Percentiles rank a stretch among this genome's conserved stretches.
Conservation (phyloP, 1,284 basidiomycete genomes). For the Fomitiporia mediterranea region DNA sequence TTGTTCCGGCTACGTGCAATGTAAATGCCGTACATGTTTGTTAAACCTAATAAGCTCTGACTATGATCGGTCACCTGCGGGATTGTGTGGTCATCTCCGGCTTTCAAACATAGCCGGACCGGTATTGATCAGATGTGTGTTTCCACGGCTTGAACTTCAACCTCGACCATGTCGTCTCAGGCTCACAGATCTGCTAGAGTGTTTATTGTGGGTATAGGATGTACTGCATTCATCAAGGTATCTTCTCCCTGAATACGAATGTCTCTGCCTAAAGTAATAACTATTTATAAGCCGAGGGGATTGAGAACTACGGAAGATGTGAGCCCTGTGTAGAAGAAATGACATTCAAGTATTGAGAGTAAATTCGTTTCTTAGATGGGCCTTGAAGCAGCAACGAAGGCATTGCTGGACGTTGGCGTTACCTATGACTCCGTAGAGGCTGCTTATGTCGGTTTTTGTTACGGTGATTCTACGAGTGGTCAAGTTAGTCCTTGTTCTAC, state of each 20-base stretch:
- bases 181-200: slow-evolving; percentile 41
- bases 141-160: neutral
- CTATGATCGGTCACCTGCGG: too few relatives aligned
- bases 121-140: neutral
- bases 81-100: neutral
- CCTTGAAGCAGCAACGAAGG: slow-evolving; percentile 80
- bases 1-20: too few relatives aligned
- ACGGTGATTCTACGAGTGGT: slow-evolving; percentile 77
- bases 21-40: too few relatives aligned
- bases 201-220: slow-evolving; percentile 74
- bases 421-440: slow-evolving; percentile 76
- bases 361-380: slow-evolving; percentile 50
- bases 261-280: neutral
- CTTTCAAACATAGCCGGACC: neutral
- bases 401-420: slow-evolving; percentile 79
- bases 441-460: slow-evolving; percentile 78
- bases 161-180: neutral
- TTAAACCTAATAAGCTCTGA: too few relatives aligned
- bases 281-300: slow-evolving; percentile 49
- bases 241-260: neutral
- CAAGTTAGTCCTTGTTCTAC: slow-evolving; percentile 45
- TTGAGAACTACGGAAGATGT: slow-evolving; percentile 64
- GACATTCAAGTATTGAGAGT: too few relatives aligned
- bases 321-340: slow-evolving; percentile 25
- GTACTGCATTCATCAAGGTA: slow-evolving; percentile 79